These are phyloP conservation scores for Begonia masoniana DNA, from an alignment of 306 rosid genomes.

Conservation along the genomic window DNA sequence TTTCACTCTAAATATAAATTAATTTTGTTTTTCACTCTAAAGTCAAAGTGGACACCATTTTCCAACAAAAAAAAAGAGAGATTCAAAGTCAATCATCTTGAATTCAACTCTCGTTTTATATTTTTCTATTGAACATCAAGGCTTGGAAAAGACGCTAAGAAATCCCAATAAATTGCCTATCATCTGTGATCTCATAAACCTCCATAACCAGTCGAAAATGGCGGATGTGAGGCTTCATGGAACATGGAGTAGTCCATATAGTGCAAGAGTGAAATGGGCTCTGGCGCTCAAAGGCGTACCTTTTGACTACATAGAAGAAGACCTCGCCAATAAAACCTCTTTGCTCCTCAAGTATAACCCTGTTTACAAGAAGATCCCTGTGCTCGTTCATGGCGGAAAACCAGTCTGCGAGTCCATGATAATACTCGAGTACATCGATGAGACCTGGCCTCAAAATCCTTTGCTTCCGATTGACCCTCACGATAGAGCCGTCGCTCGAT, in stretches of 20 bases:
- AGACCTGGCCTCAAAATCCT: constrained; percentile 17
- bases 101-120: no score
- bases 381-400: constrained; percentile 33
- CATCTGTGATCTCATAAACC: no score
- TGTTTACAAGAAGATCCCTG: constrained; percentile 26
- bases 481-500: constrained; percentile 22
- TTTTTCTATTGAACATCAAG: no score
- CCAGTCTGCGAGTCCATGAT: constrained; percentile 25
- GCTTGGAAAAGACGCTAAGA: no score
- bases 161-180: no score
- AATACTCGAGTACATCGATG: constrained; percentile 33
- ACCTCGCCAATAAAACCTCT: constrained; percentile 24
- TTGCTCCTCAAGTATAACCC: no score
- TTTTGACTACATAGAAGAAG: constrained; percentile 36
- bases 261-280: constrained; percentile 28
- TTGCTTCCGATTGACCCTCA: constrained; percentile 15
- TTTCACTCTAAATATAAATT: no score
- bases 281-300: constrained; percentile 28
- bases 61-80: no score
- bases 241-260: constrained; percentile 29
- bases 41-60: no score
- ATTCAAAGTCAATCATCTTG: no score
- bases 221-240: constrained; percentile 24
- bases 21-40: no score
- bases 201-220: neutral